Conservation (phyloP, 345 rosid species). For the Pugionium cornutum region DNA sequence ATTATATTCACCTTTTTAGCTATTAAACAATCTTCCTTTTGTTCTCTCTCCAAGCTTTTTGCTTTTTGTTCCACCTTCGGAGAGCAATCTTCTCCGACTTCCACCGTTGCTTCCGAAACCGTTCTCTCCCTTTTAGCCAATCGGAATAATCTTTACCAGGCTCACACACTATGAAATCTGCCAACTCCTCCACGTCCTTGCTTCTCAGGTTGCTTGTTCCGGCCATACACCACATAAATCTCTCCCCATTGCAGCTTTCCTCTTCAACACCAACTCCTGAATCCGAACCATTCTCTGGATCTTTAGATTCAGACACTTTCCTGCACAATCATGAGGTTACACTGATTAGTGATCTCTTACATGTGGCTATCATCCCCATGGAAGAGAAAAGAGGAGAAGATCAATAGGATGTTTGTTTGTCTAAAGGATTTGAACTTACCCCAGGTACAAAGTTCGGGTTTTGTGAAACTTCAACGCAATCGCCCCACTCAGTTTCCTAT, state of each 20-base stretch:
- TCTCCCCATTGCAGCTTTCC: conserved; percentile 58
- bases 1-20: background rate
- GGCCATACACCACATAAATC: conserved; percentile 49
- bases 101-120: conserved; percentile 44
- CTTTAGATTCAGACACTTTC: conserved; percentile 28
- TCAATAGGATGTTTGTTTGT: conserved; percentile 11
- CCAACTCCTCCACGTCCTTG: conserved; percentile 56
- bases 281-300: conserved; percentile 28
- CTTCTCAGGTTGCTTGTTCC: conserved; percentile 12
- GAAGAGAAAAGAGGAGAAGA: conserved; percentile 15
- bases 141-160: conserved; percentile 62
- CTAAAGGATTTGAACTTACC: conserved; percentile 42
- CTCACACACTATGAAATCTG: conserved; percentile 69
- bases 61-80: conserved; percentile 47
- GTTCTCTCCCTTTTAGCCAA: conserved; percentile 56
- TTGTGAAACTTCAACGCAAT: conserved; percentile 56
- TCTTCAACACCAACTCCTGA: conserved; percentile 40
- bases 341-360: background rate
- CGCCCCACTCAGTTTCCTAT: conserved; percentile 42
- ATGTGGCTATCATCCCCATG: conserved; percentile 9
- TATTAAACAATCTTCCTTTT: conserved; percentile 12
- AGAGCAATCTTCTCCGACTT: conserved; percentile 39
- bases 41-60: conserved; percentile 44
- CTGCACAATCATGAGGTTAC: conserved; percentile 34
- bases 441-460: conserved; percentile 48